These are phyloP conservation scores for Tuber aestivum DNA, from an alignment of 495 filamentous ascomycete genomes.

Conservation along the genomic window DNA sequence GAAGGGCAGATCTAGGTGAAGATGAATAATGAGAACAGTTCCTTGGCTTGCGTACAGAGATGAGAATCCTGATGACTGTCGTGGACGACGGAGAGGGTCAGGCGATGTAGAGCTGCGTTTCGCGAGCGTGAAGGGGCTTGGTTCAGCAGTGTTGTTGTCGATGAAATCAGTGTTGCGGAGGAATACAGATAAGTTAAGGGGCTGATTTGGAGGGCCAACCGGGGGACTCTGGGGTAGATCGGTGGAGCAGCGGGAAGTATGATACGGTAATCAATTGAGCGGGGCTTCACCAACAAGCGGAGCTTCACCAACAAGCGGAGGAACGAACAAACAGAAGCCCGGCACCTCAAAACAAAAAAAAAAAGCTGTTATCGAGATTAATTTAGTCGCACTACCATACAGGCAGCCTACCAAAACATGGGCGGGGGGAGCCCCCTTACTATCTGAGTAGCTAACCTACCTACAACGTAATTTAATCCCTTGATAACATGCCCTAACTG, in stretches of 20 bases:
- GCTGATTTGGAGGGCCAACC: conserved; percentile 5
- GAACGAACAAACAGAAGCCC: conserved; percentile 16
- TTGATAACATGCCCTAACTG: conserved; percentile 8
- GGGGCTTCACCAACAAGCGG: conserved; percentile 8
- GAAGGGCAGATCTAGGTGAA: conserved; percentile 29
- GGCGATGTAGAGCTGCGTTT: neutral
- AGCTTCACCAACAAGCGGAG: conserved; percentile 10
- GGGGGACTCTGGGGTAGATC: neutral
- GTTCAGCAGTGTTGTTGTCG: neutral
- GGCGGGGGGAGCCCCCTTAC: conserved; percentile 27
- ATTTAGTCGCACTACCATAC: conserved; percentile 18
- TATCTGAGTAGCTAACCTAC: conserved; percentile 1
- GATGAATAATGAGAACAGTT: conserved; percentile 16
- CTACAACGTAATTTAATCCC: neutral
- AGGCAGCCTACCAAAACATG: conserved; percentile 24
- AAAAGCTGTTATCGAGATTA: conserved; percentile 29
- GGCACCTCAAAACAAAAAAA: conserved; percentile 24
- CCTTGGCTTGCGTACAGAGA: conserved; percentile 25
- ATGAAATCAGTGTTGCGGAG: neutral
- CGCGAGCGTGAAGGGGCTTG: neutral
- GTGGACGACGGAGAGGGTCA: conserved; percentile 13
- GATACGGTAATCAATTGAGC: conserved; percentile 3
- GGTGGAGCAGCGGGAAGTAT: neutral
- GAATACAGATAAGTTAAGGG: neutral
- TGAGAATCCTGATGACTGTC: conserved; percentile 14